These are phyloP conservation scores for Hamamelis virginiana DNA, from an alignment of 164 flowering plant species.

Conservation along the genomic window DNA sequence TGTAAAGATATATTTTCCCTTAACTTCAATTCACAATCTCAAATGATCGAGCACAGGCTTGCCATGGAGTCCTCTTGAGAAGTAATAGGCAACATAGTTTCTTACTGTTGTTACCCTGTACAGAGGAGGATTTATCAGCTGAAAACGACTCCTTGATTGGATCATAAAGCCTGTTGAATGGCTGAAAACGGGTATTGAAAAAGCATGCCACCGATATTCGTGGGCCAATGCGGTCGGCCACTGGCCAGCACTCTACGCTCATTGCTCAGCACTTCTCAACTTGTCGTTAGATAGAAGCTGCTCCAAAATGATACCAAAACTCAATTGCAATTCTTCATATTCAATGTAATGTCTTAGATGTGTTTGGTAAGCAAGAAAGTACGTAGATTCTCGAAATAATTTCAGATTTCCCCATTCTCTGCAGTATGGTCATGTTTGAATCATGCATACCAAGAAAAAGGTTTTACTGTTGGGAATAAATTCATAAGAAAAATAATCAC, in stretches of 20 bases:
- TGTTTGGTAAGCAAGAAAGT: neutral
- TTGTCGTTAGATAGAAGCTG: slow-evolving; percentile 27
- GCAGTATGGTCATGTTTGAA: too few relatives aligned
- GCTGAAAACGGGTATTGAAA: slow-evolving; percentile 3
- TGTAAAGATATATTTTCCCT: too few relatives aligned
- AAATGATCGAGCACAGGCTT: slow-evolving; percentile 14
- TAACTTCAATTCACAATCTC: slow-evolving; percentile 13
- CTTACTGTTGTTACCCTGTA: slow-evolving; percentile 20
- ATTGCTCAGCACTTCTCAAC: slow-evolving; percentile 29
- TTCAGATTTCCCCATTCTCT: too few relatives aligned
- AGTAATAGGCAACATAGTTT: slow-evolving; percentile 11
- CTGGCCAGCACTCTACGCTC: slow-evolving; percentile 24
- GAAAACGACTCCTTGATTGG: slow-evolving; percentile 32
- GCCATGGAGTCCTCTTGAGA: slow-evolving; percentile 25
- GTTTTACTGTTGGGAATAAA: too few relatives aligned
- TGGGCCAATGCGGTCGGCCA: too few relatives aligned
- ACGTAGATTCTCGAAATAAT: too few relatives aligned
- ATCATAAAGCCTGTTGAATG: slow-evolving; percentile 15
- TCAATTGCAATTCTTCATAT: neutral
- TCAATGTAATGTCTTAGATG: neutral
- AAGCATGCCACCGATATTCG: slow-evolving; percentile 32
- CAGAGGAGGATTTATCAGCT: slow-evolving; percentile 20
- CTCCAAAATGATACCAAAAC: neutral
- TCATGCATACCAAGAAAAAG: too few relatives aligned
- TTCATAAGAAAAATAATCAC: too few relatives aligned